Conservation (phyloP, 2,329 filamentous ascomycete genomes). For the Ophiognomonia clavigignenti-juglandacearum region DNA sequence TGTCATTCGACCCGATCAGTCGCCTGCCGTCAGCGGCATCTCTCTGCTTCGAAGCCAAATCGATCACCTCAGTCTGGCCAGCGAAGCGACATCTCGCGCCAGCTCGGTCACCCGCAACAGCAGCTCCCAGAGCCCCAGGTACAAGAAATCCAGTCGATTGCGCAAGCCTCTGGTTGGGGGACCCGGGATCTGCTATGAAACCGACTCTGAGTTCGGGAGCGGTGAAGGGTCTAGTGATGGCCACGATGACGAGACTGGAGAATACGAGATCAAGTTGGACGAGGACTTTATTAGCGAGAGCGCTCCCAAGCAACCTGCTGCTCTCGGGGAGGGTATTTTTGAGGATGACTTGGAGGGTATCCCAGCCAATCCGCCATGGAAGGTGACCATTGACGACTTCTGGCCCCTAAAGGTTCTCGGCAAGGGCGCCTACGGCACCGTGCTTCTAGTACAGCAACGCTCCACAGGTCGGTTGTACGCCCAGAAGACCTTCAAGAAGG, state of each 20-base stretch:
- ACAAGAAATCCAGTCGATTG: constrained; percentile 22
- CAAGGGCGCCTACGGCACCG: constrained; percentile 94
- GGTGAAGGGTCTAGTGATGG: constrained; percentile 54
- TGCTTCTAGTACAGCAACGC: constrained; percentile 86
- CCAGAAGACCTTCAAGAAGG: constrained; percentile 98
- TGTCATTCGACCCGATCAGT: constrained; percentile 41
- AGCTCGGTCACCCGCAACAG: constrained; percentile 52
- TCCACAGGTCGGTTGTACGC: constrained; percentile 86
- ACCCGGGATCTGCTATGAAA: too few species aligned
- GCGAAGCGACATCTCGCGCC: constrained; percentile 34
- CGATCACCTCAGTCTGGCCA: constrained; percentile 68
- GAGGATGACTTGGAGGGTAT: constrained; percentile 48
- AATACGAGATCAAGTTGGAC: constrained; percentile 81
- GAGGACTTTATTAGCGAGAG: constrained; percentile 77
- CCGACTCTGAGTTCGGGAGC: constrained; percentile 51
- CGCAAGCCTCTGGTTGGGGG: too few species aligned
- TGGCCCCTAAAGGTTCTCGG: constrained; percentile 86
- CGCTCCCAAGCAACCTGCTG: constrained; percentile 35
- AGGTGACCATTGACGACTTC: constrained; percentile 91
- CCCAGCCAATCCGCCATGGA: constrained; percentile 52
- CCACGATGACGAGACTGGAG: constrained; percentile 63
- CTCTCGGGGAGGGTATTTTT: constrained; percentile 17
- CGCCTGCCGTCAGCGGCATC: constrained; percentile 65
- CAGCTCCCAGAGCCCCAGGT: constrained; percentile 27
- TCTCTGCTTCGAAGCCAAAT: constrained; percentile 77